These are phyloP conservation scores for Nyctanthes arbortristis DNA, from an alignment of 257 asterid genomes.

Conservation along the genomic window DNA sequence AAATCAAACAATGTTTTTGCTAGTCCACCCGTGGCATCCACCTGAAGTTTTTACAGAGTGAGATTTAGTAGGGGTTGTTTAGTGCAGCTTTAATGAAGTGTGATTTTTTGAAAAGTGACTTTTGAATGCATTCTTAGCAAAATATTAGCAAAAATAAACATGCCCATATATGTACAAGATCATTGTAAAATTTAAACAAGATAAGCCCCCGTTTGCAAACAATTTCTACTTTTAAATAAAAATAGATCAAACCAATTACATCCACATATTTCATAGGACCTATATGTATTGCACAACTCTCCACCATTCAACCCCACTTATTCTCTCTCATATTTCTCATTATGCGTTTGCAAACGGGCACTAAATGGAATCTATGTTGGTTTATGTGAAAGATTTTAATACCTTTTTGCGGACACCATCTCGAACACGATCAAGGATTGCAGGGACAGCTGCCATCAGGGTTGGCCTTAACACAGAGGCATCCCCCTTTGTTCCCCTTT, in stretches of 20 bases:
- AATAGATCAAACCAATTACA: too few relatives aligned
- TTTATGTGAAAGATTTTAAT: constrained; percentile 12
- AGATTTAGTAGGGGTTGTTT: constrained; percentile 15
- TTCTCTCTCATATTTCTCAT: too few relatives aligned
- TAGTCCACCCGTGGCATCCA: constrained; percentile 85
- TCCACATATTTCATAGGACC: too few relatives aligned
- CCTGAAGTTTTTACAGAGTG: constrained; percentile 46
- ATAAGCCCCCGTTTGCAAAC: too few relatives aligned
- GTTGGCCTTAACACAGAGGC: constrained; percentile 84
- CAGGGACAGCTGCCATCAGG: constrained; percentile 93
- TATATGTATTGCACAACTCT: too few relatives aligned
- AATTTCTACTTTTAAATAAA: too few relatives aligned
- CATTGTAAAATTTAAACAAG: constrained; percentile 1
- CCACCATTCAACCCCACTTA: too few relatives aligned
- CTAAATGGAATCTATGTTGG: constrained; percentile 9
- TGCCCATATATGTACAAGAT: not conserved
- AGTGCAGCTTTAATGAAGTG: too few relatives aligned
- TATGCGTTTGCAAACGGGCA: too few relatives aligned
- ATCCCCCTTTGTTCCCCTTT: constrained; percentile 94
- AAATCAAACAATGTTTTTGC: constrained; percentile 79
- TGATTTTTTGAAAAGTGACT: too few relatives aligned
- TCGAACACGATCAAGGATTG: constrained; percentile 97
- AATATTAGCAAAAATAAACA: too few relatives aligned
- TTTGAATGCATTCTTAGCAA: too few relatives aligned
- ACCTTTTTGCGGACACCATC: constrained; percentile 98